Evolutionary conservation across 2,329 filamentous ascomycete species (phyloP), one percentile per base, ranked within the genome.

Genomic region (Aspergillus carbonarius): DNA sequence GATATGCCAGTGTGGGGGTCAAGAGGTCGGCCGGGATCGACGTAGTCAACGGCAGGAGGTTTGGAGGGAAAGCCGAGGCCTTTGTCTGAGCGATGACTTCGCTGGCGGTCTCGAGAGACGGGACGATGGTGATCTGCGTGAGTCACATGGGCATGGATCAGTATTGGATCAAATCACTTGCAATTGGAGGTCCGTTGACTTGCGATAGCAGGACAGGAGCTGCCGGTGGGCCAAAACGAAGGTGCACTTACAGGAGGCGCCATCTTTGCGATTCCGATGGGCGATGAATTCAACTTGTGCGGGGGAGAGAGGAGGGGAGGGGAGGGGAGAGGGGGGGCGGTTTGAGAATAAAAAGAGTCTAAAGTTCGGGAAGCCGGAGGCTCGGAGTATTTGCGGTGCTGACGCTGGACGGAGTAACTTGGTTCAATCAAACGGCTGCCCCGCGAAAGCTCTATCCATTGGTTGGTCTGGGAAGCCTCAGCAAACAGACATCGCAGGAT

Each of bases 1-100:
- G 84, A 77, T 98, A 99, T 67, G 96, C 93, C 62, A 91, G 86
- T n/a, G 92, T 93, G 3, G 95, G 95, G 1, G 93, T 99, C 74
- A 98, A 84, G 66, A 98, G 88, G 76, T 97, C 93, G 68, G 93
- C 93, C 5, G 92, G 87, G 68, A 96, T 92, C 64, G 93, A 91
- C 25, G 90, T 88, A 76, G 88, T 92, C 42, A 96, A 76, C 1
- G 92, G 92, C 8, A 96, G 85, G 62, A 96, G 84, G 68, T 95
- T 96, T 3, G 89, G 88, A 58, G 86, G 79, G 65, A 84, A 84
- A 55, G 81, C 72, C 39, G 82, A 79, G 25, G 77, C 74, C 67
- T 76, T 76, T 20, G 82, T 80, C 55, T 80, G 76, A 47, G 79
- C 73, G 64, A 89, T 74, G 48, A 88, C 79, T 55, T 84, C 79